Conservation (phyloP, 1,284 basidiomycete species). For the Papiliotrema laurentii region DNA sequence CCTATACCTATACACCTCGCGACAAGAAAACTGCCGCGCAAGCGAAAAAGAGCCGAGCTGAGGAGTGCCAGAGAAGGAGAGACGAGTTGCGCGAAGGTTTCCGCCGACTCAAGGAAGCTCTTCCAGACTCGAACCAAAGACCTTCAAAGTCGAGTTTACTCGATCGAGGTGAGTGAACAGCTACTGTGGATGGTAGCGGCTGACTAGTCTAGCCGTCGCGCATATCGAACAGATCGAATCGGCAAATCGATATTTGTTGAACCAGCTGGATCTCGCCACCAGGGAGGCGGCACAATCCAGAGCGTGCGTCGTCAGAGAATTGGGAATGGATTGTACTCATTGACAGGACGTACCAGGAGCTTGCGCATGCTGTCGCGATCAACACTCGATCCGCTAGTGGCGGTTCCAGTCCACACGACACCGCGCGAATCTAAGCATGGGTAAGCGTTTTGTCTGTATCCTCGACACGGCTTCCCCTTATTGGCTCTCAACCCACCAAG, state of each 20-base stretch:
- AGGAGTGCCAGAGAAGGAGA: constrained; percentile 67
- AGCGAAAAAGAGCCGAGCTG: background rate
- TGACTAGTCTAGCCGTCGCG: constrained; percentile 20
- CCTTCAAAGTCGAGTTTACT: constrained; percentile 79
- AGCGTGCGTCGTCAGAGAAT: constrained; percentile 14
- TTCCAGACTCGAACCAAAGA: constrained; percentile 80
- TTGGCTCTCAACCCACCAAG: too few relatives aligned
- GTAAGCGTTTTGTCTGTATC: too few relatives aligned
- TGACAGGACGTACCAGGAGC: constrained; percentile 12
- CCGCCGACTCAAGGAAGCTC: constrained; percentile 72
- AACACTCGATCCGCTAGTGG: too few relatives aligned
- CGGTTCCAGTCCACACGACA: too few relatives aligned
- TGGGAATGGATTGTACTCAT: background rate
- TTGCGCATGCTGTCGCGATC: constrained; percentile 10
- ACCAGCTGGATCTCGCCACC: constrained; percentile 12
- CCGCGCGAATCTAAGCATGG: too few relatives aligned
- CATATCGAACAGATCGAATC: constrained; percentile 27
- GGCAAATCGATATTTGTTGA: constrained; percentile 21
- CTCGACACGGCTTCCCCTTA: too few relatives aligned
- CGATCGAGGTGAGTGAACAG: constrained; percentile 63
- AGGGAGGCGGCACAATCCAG: constrained; percentile 18
- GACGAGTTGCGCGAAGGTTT: constrained; percentile 84
- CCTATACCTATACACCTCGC: background rate
- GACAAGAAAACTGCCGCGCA: background rate
- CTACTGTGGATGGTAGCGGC: background rate